Conservation (phyloP, 1,139 yeast species). For the Yamadazyma conglobata region DNA sequence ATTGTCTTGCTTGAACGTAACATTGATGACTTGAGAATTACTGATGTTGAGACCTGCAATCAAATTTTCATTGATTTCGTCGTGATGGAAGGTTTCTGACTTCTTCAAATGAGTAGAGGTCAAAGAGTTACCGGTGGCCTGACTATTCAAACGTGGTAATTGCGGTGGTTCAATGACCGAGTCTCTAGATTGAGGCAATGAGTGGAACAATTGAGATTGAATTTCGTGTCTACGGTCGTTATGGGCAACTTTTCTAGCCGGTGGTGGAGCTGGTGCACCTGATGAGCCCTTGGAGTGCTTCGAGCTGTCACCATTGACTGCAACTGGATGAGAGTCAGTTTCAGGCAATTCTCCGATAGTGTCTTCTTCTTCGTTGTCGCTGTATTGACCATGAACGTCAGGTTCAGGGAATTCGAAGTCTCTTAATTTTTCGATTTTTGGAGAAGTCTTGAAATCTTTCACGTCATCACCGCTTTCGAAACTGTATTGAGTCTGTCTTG, state of each 20-base stretch:
- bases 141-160: slow-evolving; percentile 19
- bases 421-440: slow-evolving; percentile 18
- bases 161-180: slow-evolving; percentile 25
- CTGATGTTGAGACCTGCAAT: slow-evolving; percentile 71
- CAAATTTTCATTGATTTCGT: slow-evolving; percentile 43
- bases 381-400: slow-evolving; percentile 9
- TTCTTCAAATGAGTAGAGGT: slow-evolving; percentile 18
- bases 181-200: slow-evolving; percentile 43
- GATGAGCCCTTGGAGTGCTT: slow-evolving; percentile 1
- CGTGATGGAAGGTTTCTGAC: slow-evolving; percentile 26
- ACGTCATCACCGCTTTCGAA: slow-evolving; percentile 45
- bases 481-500: slow-evolving; percentile 26
- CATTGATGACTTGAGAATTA: slow-evolving; percentile 78
- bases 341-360: slow-evolving; percentile 7
- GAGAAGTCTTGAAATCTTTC: slow-evolving; percentile 27
- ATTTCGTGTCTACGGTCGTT: slow-evolving; percentile 18
- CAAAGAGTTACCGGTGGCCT: slow-evolving; percentile 34
- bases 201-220: slow-evolving; percentile 50
- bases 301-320: not conserved
- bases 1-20: slow-evolving; percentile 64
- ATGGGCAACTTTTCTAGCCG: slow-evolving; percentile 57
- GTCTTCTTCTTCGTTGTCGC: slow-evolving; percentile 6
- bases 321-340: not conserved
- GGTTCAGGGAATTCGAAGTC: slow-evolving; percentile 21
- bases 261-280: slow-evolving; percentile 61